These are phyloP conservation scores for Sistotremastrum suecicum DNA, from an alignment of 768 basidiomycete genomes.

Conservation along the genomic window DNA sequence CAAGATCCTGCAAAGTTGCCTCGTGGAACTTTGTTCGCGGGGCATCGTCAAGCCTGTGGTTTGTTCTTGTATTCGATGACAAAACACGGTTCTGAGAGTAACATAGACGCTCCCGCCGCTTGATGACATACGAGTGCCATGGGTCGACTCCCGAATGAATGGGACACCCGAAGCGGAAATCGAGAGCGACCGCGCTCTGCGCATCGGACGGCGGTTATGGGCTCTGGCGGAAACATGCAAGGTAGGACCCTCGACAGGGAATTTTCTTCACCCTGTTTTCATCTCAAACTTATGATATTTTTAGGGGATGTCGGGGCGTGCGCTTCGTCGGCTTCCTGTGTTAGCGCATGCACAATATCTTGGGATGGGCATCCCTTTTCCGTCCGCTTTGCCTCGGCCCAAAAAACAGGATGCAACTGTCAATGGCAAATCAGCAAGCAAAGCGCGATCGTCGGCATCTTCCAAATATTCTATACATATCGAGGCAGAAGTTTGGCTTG, in stretches of 20 bases:
- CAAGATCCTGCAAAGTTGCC: slow-evolving; percentile 74
- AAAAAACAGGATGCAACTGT: background rate
- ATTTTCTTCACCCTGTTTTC: slow-evolving; percentile 4
- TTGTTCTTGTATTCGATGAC: too few relatives aligned
- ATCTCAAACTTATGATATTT: background rate
- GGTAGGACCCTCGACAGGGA: slow-evolving; percentile 28
- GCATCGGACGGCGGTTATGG: slow-evolving; percentile 43
- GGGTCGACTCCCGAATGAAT: slow-evolving; percentile 1
- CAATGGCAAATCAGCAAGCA: background rate
- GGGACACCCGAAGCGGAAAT: slow-evolving; percentile 14
- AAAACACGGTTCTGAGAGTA: too few relatives aligned
- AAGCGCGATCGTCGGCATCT: background rate
- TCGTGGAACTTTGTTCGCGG: slow-evolving; percentile 64
- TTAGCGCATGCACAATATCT: slow-evolving; percentile 82
- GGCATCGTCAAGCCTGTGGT: slow-evolving; percentile 57
- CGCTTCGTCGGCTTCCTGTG: slow-evolving; percentile 85
- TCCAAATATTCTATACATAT: slow-evolving; percentile 11
- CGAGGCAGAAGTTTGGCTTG: slow-evolving; percentile 59
- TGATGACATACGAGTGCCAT: too few relatives aligned
- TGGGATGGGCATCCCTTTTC: slow-evolving; percentile 29
- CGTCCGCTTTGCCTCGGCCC: background rate
- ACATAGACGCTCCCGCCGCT: too few relatives aligned
- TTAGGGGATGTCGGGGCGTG: slow-evolving; percentile 81
- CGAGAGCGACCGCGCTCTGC: slow-evolving; percentile 30
- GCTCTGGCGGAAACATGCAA: slow-evolving; percentile 63